A percentile compares a stretch with the other conserved stretches of the same genome.
Conservation (phyloP, 1,284 basidiomycete genomes). For the Fomitopsis pinicola region DNA sequence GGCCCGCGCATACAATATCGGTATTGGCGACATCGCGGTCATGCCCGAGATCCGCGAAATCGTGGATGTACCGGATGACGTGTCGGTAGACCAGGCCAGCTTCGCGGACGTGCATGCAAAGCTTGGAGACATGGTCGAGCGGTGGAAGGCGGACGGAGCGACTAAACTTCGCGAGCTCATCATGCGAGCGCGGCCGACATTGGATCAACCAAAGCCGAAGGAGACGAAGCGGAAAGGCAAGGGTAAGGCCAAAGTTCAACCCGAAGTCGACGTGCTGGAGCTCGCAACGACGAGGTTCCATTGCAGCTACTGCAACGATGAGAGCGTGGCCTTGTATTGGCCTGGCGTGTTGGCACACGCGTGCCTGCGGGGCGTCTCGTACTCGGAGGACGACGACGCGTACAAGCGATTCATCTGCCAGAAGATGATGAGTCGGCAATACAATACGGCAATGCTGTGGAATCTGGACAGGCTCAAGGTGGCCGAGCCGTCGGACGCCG, state of each 20-base stretch:
- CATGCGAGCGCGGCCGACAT: not conserved
- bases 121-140: not conserved
- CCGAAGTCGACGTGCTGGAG: not conserved
- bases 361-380: not conserved
- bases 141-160: not conserved
- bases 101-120: not conserved
- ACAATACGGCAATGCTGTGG: too few species aligned
- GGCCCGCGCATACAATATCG: not conserved
- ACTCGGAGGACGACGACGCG: too few species aligned
- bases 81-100: not conserved
- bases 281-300: not conserved
- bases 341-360: not conserved
- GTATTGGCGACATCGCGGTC: not conserved
- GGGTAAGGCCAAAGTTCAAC: too few species aligned
- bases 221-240: not conserved
- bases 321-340: not conserved
- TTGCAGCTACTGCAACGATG: not conserved
- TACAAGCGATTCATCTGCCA: too few species aligned
- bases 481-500: too few species aligned
- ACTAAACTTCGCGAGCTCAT: not conserved
- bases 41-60: not conserved
- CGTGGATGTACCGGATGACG: not conserved
- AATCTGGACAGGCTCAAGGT: too few species aligned
- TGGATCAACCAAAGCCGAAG: not conserved
- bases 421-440: too few species aligned